Percentiles rank a stretch among this genome's conserved stretches.
These are phyloP conservation scores for Cladobotryum mycophilum DNA, from an alignment of 2,329 filamentous ascomycete genomes.

Conservation along the genomic window DNA sequence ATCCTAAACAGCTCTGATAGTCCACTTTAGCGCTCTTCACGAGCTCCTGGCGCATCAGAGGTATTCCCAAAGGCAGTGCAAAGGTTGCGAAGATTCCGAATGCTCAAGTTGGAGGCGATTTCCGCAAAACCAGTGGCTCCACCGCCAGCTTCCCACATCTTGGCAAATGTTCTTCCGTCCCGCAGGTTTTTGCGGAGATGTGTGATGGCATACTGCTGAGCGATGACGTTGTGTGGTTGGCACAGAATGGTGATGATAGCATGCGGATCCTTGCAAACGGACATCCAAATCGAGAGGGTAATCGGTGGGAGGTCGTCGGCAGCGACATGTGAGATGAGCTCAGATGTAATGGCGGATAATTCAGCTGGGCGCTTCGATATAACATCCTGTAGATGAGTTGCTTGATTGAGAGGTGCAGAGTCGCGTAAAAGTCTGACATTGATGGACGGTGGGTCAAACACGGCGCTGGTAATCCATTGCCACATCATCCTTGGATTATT, in stretches of 20 bases:
- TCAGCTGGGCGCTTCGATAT: background rate
- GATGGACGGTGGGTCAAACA: background rate
- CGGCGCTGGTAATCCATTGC: too few species aligned
- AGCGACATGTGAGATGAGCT: constrained; percentile 3
- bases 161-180: constrained; percentile 3
- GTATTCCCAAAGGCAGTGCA: background rate
- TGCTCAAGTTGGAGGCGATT: constrained; percentile 1
- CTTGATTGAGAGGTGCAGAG: background rate
- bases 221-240: background rate
- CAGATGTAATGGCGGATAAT: background rate
- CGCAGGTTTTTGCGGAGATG: constrained; percentile 1
- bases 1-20: constrained; percentile 2
- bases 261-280: background rate
- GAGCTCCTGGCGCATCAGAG: background rate
- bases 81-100: background rate
- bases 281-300: background rate
- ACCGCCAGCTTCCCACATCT: constrained; percentile 1
- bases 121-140: constrained; percentile 5
- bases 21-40: background rate
- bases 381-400: background rate
- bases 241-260: background rate
- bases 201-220: background rate
- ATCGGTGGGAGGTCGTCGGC: constrained; percentile 2
- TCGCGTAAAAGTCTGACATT: constrained; percentile 1
- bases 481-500: too few species aligned